Evolutionary conservation across 352 stramenopile genomes (phyloP).

Genomic region (Phytophthora meadii): DNA sequence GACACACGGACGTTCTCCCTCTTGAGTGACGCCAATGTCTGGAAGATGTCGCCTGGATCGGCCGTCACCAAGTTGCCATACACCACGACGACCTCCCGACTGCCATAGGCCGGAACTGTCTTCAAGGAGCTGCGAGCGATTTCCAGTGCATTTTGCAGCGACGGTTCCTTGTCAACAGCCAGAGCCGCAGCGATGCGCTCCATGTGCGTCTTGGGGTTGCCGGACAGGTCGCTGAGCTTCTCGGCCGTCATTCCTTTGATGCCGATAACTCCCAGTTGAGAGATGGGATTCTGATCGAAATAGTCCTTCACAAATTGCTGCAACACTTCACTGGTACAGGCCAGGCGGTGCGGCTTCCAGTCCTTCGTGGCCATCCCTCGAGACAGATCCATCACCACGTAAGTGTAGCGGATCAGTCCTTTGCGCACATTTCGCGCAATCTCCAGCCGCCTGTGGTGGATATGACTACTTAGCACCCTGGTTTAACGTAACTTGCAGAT

Average conservation of each 20-base stretch:
- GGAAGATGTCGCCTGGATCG: constrained; percentile 96
- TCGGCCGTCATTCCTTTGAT: constrained; percentile 92
- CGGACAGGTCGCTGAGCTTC: constrained; percentile 92
- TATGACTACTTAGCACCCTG: not conserved
- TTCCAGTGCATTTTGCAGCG: constrained; percentile 92
- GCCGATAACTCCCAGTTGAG: constrained; percentile 90
- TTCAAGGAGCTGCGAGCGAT: constrained; percentile 92
- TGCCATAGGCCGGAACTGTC: constrained; percentile 88
- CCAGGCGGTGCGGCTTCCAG: constrained; percentile 86
- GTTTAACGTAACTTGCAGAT: constrained; percentile 1
- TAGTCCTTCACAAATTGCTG: constrained; percentile 92
- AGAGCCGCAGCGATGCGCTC: constrained; percentile 73
- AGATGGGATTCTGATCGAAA: constrained; percentile 96
- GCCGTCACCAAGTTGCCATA: constrained; percentile 95
- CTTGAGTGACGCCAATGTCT: constrained; percentile 92
- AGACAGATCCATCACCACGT: constrained; percentile 86
- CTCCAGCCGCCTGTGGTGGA: constrained; percentile 58
- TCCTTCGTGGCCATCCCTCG: constrained; percentile 88
- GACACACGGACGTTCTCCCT: constrained; percentile 92
- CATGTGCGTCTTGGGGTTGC: constrained; percentile 89
- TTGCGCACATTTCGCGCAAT: constrained; percentile 88
- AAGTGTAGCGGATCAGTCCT: constrained; percentile 87
- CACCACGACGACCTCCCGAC: constrained; percentile 93
- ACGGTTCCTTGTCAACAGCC: constrained; percentile 86
- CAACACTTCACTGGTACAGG: constrained; percentile 68